Conservation (phyloP, 1,284 basidiomycete genomes). For the Meira nashicola region DNA sequence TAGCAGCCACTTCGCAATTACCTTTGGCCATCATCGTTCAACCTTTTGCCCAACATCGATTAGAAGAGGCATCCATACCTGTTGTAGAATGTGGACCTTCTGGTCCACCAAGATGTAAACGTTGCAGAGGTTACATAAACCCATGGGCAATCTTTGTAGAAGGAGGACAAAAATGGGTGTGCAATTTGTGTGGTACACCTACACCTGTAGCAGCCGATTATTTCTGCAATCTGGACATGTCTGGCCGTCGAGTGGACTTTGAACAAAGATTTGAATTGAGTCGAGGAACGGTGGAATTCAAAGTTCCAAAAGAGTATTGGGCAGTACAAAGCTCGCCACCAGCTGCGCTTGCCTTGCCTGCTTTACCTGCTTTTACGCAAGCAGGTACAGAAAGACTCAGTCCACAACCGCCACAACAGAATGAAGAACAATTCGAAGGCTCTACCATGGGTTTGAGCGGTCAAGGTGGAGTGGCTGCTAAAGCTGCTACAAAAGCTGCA, state of each 20-base stretch:
- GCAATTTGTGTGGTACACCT: slow-evolving; percentile 80
- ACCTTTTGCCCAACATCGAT: slow-evolving; percentile 78
- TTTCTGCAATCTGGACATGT: slow-evolving; percentile 78
- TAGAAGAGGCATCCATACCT: slow-evolving; percentile 64
- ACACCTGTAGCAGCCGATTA: slow-evolving; percentile 69
- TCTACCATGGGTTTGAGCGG: slow-evolving; percentile 43
- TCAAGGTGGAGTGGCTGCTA: slow-evolving; percentile 39
- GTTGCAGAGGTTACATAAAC: slow-evolving; percentile 88
- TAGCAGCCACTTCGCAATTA: slow-evolving; percentile 71
- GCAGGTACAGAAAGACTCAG: slow-evolving; percentile 40
- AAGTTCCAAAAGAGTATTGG: slow-evolving; percentile 82
- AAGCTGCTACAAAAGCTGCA: slow-evolving; percentile 33
- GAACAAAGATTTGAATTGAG: slow-evolving; percentile 77
- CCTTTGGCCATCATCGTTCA: slow-evolving; percentile 82
- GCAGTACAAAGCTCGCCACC: slow-evolving; percentile 59
- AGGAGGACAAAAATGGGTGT: slow-evolving; percentile 82
- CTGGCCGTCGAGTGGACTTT: slow-evolving; percentile 76
- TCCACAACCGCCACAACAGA: slow-evolving; percentile 23
- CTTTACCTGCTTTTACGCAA: slow-evolving; percentile 35
- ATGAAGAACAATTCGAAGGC: slow-evolving; percentile 30
- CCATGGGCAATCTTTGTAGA: slow-evolving; percentile 85
- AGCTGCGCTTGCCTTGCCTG: slow-evolving; percentile 32
- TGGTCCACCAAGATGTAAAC: slow-evolving; percentile 79
- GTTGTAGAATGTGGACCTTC: slow-evolving; percentile 63
- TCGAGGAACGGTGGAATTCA: slow-evolving; percentile 87